Evolutionary conservation across 2,329 filamentous ascomycete species (phyloP).

Genomic region (Acrocalymma vagum): DNA sequence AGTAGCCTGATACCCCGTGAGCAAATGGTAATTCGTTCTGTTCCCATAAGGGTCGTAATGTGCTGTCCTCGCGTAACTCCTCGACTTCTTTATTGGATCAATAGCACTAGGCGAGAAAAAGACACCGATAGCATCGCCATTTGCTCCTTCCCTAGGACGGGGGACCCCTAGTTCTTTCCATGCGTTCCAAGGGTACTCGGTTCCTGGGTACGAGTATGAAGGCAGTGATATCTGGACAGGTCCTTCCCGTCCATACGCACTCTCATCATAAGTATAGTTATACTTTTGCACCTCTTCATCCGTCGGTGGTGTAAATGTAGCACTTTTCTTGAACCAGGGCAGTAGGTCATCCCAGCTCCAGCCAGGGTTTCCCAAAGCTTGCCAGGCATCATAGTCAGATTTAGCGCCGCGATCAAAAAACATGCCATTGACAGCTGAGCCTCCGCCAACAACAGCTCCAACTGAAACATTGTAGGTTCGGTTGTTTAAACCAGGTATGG

Average conservation of each 20-base stretch:
- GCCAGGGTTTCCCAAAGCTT: slow-evolving; percentile 65
- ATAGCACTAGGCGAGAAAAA: slow-evolving; percentile 20
- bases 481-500: too few species aligned
- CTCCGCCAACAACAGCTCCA: slow-evolving; percentile 41
- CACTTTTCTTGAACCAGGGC: slow-evolving; percentile 43
- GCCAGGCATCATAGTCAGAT: slow-evolving; percentile 61
- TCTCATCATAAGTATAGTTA: too few species aligned
- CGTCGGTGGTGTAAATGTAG: too few species aligned
- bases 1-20: slow-evolving; percentile 21
- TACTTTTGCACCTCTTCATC: too few species aligned
- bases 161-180: slow-evolving; percentile 17
- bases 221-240: too few species aligned
- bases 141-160: slow-evolving; percentile 14
- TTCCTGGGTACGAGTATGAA: too few species aligned
- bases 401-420: slow-evolving; percentile 38
- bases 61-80: slow-evolving; percentile 33
- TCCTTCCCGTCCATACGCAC: too few species aligned
- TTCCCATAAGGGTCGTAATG: slow-evolving; percentile 33
- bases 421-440: slow-evolving; percentile 47
- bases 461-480: slow-evolving; percentile 18
- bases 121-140: slow-evolving; percentile 16
- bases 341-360: slow-evolving; percentile 63
- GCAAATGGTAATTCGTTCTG: slow-evolving; percentile 32
- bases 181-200: too few species aligned
- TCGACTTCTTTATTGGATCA: slow-evolving; percentile 22